These are phyloP conservation scores for Bipolaris bicolor DNA, from an alignment of 2,329 filamentous ascomycete genomes.

Conservation along the genomic window DNA sequence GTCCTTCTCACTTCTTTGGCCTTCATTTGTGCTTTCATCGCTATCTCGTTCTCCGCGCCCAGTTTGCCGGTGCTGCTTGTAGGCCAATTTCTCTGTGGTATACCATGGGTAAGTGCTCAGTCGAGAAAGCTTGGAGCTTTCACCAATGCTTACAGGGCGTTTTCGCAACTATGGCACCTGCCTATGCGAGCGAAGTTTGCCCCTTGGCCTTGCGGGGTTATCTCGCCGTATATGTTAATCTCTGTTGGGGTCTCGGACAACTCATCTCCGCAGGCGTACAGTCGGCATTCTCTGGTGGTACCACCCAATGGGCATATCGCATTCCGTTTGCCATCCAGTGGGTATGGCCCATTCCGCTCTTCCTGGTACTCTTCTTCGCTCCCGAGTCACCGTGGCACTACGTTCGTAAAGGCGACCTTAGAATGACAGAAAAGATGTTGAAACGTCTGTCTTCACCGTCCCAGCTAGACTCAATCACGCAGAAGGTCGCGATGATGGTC, in stretches of 20 bases:
- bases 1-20: slow-evolving; percentile 24
- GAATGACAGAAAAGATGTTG: slow-evolving; percentile 63
- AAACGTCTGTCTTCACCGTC: slow-evolving; percentile 49
- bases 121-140: neutral
- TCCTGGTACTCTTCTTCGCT: slow-evolving; percentile 12
- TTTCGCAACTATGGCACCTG: slow-evolving; percentile 49
- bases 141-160: slow-evolving; percentile 35
- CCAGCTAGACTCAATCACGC: slow-evolving; percentile 3
- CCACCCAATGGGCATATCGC: slow-evolving; percentile 67
- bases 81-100: slow-evolving; percentile 28
- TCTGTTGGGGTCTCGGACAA: slow-evolving; percentile 58
- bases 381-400: slow-evolving; percentile 68
- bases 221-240: slow-evolving; percentile 59
- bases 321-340: slow-evolving; percentile 71
- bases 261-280: slow-evolving; percentile 72
- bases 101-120: slow-evolving; percentile 38
- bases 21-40: slow-evolving; percentile 23
- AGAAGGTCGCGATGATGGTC: slow-evolving; percentile 78
- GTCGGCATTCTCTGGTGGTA: slow-evolving; percentile 64
- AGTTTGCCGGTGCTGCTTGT: slow-evolving; percentile 23
- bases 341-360: slow-evolving; percentile 64
- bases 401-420: slow-evolving; percentile 64
- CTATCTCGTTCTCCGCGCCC: slow-evolving; percentile 32
- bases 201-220: slow-evolving; percentile 67
- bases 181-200: slow-evolving; percentile 64